These are phyloP conservation scores for Tylopilus vinaceipallidus DNA, from an alignment of 768 basidiomycete genomes.

Conservation along the genomic window DNA sequence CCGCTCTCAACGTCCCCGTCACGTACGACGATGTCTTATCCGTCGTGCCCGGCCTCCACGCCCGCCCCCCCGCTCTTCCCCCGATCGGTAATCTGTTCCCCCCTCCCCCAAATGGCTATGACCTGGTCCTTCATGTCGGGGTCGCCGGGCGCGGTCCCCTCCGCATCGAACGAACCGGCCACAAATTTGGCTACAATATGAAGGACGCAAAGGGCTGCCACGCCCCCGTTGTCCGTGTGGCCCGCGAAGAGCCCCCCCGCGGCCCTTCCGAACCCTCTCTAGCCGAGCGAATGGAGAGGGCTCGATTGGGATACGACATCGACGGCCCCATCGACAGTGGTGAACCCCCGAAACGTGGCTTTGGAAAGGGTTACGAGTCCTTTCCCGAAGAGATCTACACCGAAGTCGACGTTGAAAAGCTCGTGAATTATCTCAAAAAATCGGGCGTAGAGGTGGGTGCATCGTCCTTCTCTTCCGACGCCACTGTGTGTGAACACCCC, in stretches of 20 bases:
- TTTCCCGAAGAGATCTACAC: conserved; percentile 37
- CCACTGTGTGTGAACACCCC: conserved; percentile 6
- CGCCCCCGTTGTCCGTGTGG: conserved; percentile 42
- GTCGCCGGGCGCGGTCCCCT: conserved; percentile 63
- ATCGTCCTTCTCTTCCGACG: neutral
- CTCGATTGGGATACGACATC: conserved; percentile 29
- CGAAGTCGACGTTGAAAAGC: conserved; percentile 34
- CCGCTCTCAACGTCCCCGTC: conserved; percentile 56
- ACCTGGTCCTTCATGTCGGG: conserved; percentile 71
- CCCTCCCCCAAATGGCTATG: conserved; percentile 50
- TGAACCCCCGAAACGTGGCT: conserved; percentile 35
- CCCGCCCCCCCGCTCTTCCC: conserved; percentile 52
- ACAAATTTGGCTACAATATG: conserved; percentile 68
- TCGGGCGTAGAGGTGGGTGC: conserved; percentile 32
- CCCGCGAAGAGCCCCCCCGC: conserved; percentile 23
- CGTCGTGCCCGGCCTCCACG: conserved; percentile 56
- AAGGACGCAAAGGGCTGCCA: conserved; percentile 60
- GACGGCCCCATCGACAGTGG: conserved; percentile 25
- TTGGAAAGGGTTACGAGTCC: conserved; percentile 36
- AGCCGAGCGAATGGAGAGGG: conserved; percentile 29
- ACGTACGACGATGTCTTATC: conserved; percentile 55
- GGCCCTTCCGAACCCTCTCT: conserved; percentile 23
- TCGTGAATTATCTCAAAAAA: conserved; percentile 36
- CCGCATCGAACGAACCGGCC: conserved; percentile 61
- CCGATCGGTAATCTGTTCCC: conserved; percentile 39